A percentile compares a stretch with the other conserved stretches of the same genome.
These are phyloP conservation scores for Apostasia shenzhenica DNA, from an alignment of 106 monocot species.

Conservation along the genomic window DNA sequence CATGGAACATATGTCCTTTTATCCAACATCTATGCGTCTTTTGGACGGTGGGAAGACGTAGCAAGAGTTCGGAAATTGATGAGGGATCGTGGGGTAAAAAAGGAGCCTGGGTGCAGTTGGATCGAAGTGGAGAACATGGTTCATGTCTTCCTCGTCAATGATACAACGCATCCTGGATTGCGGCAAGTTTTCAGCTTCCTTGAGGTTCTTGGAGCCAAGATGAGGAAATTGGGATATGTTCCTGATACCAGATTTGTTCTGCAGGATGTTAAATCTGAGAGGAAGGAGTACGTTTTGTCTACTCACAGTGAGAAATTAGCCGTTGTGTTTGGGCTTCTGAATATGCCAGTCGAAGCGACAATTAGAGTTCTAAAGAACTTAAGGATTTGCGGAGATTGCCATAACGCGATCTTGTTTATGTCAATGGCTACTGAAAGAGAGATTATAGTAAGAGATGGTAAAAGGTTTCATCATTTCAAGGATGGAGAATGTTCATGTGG, in stretches of 20 bases:
- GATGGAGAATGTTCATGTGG: slow-evolving; percentile 62
- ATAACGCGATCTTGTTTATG: slow-evolving; percentile 61
- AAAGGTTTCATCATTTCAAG: slow-evolving; percentile 64
- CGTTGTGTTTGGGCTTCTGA: slow-evolving; percentile 48
- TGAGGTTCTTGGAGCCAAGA: slow-evolving; percentile 37
- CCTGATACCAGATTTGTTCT: slow-evolving; percentile 66
- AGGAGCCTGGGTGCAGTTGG: slow-evolving; percentile 85
- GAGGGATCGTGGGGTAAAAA: slow-evolving; percentile 71
- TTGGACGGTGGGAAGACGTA: slow-evolving; percentile 62
- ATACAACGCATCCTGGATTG: slow-evolving; percentile 40
- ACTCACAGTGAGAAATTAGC: slow-evolving; percentile 71
- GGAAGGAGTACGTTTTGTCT: slow-evolving; percentile 49
- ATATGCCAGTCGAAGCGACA: slow-evolving; percentile 30
- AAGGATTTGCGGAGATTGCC: slow-evolving; percentile 75
- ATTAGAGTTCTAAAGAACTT: slow-evolving; percentile 68
- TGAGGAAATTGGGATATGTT: slow-evolving; percentile 70
- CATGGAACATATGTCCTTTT: slow-evolving; percentile 78
- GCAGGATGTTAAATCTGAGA: slow-evolving; percentile 48
- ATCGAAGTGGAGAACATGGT: slow-evolving; percentile 54
- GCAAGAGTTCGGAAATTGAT: slow-evolving; percentile 85
- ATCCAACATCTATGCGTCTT: slow-evolving; percentile 72
- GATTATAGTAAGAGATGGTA: slow-evolving; percentile 67
- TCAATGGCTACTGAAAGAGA: slow-evolving; percentile 48
- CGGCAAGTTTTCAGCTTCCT: slow-evolving; percentile 29
- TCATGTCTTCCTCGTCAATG: slow-evolving; percentile 63